Evolutionary conservation across 1,139 yeast species (phyloP).

Genomic region (Suhomyces bribrorum): DNA sequence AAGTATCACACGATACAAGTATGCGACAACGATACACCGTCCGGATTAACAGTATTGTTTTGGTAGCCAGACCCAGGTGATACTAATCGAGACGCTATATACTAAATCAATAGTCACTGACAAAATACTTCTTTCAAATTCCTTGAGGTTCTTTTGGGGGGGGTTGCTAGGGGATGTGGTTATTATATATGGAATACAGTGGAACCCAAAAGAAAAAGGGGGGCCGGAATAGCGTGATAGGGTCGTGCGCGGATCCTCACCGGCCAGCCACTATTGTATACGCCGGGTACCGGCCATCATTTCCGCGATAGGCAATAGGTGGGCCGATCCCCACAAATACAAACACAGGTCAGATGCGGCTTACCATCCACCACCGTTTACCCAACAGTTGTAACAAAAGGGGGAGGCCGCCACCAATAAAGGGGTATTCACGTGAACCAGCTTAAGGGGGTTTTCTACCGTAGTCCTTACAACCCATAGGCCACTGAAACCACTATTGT

Average conservation of each 20-base stretch:
- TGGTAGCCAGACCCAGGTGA: not conserved
- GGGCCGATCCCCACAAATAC: not conserved
- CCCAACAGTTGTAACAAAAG: not conserved
- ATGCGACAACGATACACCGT: not conserved
- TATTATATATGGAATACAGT: conserved; percentile 8
- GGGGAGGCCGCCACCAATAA: not conserved
- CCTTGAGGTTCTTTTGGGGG: not conserved
- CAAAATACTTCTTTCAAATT: not conserved
- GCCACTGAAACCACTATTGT: too few relatives aligned
- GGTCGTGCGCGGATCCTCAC: conserved; percentile 7
- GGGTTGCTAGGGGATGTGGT: not conserved
- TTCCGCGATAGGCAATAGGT: not conserved
- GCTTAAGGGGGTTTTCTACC: not conserved
- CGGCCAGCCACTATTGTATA: not conserved
- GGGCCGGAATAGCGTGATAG: not conserved
- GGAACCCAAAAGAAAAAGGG: conserved; percentile 12
- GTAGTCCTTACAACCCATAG: too few relatives aligned
- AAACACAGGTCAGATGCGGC: not conserved
- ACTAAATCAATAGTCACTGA: not conserved
- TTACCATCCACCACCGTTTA: not conserved
- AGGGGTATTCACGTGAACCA: not conserved
- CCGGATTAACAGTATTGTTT: not conserved
- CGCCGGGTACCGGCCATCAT: not conserved
- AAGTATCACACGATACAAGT: too few relatives aligned
- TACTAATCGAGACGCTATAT: not conserved